Percentiles rank a stretch among this genome's conserved stretches.
phyloP scores from a whole-genome alignment of 176 grass and related monocot species.

The Ensete glaucum region DNA sequence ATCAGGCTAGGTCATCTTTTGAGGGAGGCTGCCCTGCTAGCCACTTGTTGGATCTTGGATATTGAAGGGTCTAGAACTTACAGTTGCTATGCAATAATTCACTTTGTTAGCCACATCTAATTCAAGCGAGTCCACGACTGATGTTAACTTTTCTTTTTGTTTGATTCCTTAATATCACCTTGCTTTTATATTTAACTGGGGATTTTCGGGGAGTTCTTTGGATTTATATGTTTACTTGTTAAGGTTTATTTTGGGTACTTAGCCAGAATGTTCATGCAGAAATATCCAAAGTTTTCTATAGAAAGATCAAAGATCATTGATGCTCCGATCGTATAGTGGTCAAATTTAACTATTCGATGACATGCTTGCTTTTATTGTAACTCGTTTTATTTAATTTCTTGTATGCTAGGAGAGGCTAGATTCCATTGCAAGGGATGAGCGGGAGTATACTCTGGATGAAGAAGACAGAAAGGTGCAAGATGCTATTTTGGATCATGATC shows the following conservation, averaged over 20 bases:
- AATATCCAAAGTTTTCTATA: background rate
- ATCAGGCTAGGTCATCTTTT: too few relatives aligned
- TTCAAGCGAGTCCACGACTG: background rate
- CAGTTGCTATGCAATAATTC: too few relatives aligned
- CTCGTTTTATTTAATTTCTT: slow-evolving; percentile 8
- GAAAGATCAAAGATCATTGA: background rate
- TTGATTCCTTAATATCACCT: too few relatives aligned
- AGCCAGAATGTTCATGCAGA: background rate
- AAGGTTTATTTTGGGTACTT: background rate
- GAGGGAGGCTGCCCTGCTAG: too few relatives aligned
- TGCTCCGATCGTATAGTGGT: background rate
- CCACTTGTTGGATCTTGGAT: too few relatives aligned
- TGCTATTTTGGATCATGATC: slow-evolving; percentile 63
- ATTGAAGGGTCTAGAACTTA: too few relatives aligned
- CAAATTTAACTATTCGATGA: too few relatives aligned
- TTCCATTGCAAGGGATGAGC: slow-evolving; percentile 81
- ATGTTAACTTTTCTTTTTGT: background rate
- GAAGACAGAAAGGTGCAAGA: slow-evolving; percentile 93
- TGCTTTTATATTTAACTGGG: too few relatives aligned
- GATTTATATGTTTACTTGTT: background rate
- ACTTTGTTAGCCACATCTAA: background rate
- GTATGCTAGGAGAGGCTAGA: slow-evolving; percentile 57
- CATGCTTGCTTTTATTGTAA: background rate
- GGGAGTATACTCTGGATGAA: slow-evolving; percentile 92
- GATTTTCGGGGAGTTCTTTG: too few relatives aligned